Evolutionary conservation across 371 early-diverging fungal genomes (phyloP), one percentile per base, ranked within the genome.

Genomic region (Circinella minor): DNA sequence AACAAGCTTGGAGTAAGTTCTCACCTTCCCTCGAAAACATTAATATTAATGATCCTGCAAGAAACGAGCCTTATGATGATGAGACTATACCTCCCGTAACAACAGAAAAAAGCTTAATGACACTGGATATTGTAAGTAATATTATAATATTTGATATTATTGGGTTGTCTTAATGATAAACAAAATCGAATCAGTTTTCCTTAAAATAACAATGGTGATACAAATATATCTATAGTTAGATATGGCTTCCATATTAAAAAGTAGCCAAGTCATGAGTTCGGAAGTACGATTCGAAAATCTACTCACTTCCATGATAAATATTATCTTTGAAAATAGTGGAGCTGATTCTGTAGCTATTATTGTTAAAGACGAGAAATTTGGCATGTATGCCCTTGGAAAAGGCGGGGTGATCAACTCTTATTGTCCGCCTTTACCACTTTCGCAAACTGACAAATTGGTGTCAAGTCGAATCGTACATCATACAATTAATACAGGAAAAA

Each of bases 341-440:
- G 83, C 83, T 3, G 79, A 82, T 27, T 77, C 76, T 61, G 83
- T 77, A n/a, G 80, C 82, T 0, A 80, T 82, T 55, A 76, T 80
- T 64, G 78, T 80, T 18, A 82, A 82, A 57, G 80, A 80, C 67
- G 82, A 82, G 13, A 76, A 80, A 18, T 80, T 72, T 36, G 78
- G 80, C 18, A 67, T 82, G 34, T 76, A 70, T 63, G 82, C 80
- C 1, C 76, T 76, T 71, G 82, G 82, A 7, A 78, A 80, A 39
- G 71, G 70, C 36, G 80, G 75, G 17, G 75, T 75, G 2, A 63
- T 77, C 9, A 75, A 71, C 65, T 80, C 80, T 11, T 82, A 79
- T 71, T 78, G 80, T 61, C 78, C 80, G 4, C 82, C 82, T 17
- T 69, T 74, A 36, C 73, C 74, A 6, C 47, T 82, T 0, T 62